Conservation (phyloP, 768 basidiomycete species). For the Collybia mongolica region DNA sequence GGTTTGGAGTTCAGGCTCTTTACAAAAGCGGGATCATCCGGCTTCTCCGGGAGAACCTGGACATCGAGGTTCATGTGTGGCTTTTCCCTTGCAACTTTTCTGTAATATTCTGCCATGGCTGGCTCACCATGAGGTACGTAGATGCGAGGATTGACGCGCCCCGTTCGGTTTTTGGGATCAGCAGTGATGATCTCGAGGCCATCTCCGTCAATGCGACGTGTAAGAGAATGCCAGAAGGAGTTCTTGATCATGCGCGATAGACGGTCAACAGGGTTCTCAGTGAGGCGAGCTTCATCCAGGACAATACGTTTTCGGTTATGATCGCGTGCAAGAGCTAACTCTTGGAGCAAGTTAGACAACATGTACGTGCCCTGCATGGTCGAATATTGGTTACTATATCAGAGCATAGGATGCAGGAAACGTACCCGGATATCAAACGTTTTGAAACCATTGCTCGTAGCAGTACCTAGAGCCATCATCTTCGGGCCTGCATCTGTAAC, state of each 20-base stretch:
- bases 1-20: slow-evolving; percentile 94
- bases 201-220: slow-evolving; percentile 94
- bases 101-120: slow-evolving; percentile 94
- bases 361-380: slow-evolving; percentile 88
- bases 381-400: slow-evolving; percentile 8
- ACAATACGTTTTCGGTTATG: slow-evolving; percentile 95
- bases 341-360: slow-evolving; percentile 98
- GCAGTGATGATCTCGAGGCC: slow-evolving; percentile 97
- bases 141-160: slow-evolving; percentile 86
- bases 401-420: slow-evolving; percentile 5
- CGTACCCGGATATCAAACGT: slow-evolving; percentile 91
- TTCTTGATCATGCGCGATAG: slow-evolving; percentile 96
- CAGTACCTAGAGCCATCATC: slow-evolving; percentile 93
- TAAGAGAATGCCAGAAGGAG: slow-evolving; percentile 98
- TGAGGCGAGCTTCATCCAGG: slow-evolving; percentile 96
- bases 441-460: slow-evolving; percentile 97
- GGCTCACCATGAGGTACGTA: slow-evolving; percentile 95
- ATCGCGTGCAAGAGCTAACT: slow-evolving; percentile 93
- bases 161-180: slow-evolving; percentile 96
- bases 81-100: slow-evolving; percentile 85
- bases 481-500: slow-evolving; percentile 97
- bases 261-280: slow-evolving; percentile 96
- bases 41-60: slow-evolving; percentile 81
- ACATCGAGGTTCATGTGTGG: slow-evolving; percentile 95
- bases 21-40: slow-evolving; percentile 86